phyloP scores from a whole-genome alignment of 352 stramenopile genomes.

The Blastocystis sp. region DNA sequence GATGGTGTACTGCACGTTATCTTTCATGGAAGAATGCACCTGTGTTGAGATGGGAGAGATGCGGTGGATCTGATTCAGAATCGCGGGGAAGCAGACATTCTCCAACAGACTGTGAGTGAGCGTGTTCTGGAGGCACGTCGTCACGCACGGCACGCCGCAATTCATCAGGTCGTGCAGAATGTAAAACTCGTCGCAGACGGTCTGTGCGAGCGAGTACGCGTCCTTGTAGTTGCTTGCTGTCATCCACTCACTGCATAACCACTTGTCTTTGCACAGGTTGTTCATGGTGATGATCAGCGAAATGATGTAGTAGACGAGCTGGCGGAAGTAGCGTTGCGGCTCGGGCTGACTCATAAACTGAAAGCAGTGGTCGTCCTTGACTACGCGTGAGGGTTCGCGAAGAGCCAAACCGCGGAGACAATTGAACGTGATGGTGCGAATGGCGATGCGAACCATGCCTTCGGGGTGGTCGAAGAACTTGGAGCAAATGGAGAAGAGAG shows the following conservation, averaged over 20 bases:
- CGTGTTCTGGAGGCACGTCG: not conserved
- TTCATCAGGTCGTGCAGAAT: constrained; percentile 36
- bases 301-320: constrained; percentile 65
- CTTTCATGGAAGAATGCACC: not conserved
- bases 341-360: constrained; percentile 24
- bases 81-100: constrained; percentile 50
- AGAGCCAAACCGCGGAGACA: constrained; percentile 27
- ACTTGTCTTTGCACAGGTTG: not conserved
- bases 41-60: not conserved
- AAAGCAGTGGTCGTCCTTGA: not conserved
- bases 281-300: constrained; percentile 23
- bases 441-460: constrained; percentile 76
- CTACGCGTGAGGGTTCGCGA: not conserved
- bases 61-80: constrained; percentile 3
- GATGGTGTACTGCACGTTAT: constrained; percentile 8
- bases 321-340: constrained; percentile 38
- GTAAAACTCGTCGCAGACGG: constrained; percentile 50
- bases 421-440: constrained; percentile 76
- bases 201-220: constrained; percentile 15
- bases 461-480: constrained; percentile 76
- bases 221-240: constrained; percentile 9
- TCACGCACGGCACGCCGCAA: not conserved
- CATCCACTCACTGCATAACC: not conserved
- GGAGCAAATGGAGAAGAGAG: constrained; percentile 74
- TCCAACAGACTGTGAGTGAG: constrained; percentile 1